Evolutionary conservation across 2,329 filamentous ascomycete species (phyloP), one percentile per base, ranked within the genome.

Genomic region (Hypoxylon sp.): DNA sequence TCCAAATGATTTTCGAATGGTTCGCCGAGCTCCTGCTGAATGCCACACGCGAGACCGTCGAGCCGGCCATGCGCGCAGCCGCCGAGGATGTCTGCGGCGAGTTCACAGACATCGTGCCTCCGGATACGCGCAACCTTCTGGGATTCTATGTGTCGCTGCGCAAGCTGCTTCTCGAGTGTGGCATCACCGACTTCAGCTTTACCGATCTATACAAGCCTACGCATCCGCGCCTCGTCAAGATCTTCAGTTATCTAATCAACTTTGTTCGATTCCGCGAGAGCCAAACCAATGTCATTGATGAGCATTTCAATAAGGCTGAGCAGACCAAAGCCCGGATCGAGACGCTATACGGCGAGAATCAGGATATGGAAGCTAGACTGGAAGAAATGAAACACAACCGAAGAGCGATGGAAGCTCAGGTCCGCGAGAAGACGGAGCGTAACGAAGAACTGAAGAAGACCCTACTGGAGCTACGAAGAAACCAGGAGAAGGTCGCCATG

Each of bases 1-100:
- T 98, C 57, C 96, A 99, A 80, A 94, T 96, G 84, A 94, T 99
- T 55, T 97, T 98, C 77, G 96, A 99, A 84, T 97, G 94, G 91
- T 96, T 99, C 73, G 94, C 94, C 63, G 94, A 97, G 76, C 85
- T 97, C 16, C 87, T 98, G 27, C 93, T 97, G 83, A 97, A 97
- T 81, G 91, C 92, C 58, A 97, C 94, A 34, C 91, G 94, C 73
- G 94, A 97, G 71, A 93, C 94, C 5, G 91, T 99, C 67, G 94
- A 97, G 76, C 96, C 96, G 8, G 94, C 94, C 6, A 97, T 99
- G 94, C 90, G 90, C 75, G 94, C 94, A 12, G 95, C 95, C 0
- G 91, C 93, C 16, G 92, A 97, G 71, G 92, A 97, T 72, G 82
- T 97, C 57, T 95, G 89, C 75, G 92, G 92, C 69, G 92, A 95